Base-by-base conservation (phyloP, 2,329 filamentous ascomycete species). In the Elsinoe fawcettii region DNA sequence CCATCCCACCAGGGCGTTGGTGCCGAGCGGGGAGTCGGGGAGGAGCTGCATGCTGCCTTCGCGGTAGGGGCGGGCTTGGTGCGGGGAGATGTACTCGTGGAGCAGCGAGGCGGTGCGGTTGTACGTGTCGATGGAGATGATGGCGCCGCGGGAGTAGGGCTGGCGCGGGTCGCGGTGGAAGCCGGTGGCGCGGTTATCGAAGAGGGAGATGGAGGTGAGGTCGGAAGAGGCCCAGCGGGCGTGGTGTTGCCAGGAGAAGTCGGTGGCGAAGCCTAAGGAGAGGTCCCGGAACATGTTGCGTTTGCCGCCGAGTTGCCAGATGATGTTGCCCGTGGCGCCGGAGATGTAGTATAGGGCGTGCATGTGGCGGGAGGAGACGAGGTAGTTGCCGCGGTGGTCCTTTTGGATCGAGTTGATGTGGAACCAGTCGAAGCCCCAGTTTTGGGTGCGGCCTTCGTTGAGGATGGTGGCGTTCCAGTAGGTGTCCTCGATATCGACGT, bases 401-500 rank as follows among this genome's bases (percentile, higher is more conserved):
- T 78, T 79, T 60, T 76, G 74, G 54, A 79, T 67, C 46, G 77
- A 77, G 69, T 82, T 81, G 67, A 83, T 75, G 66, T 82, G 79
- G 63, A 73, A 75, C 61, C 66, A 74, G 63, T 75, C 73, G 61
- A 69, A 74, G 0, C 71, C 68, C 14, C 61, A 64, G 55, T 65
- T 63, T 23, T 66, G 61, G 36, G 60, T 61, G 54, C 66, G 66
- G 1, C 71, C 71, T 23, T 74, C 76, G 20, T 73, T 71, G 18
- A 74, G 68, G 49, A 75, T 60, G 62, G 65, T 58, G 60, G 66
- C 65, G 18, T 53, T 39, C 49, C 49, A 53, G 60, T 65, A 66
- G 1, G 63, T 65, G 18, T 65, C 64, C 11, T 62, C 61, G 2
- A 68, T 37, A 8, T 64, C 44, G 59, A 73, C 67, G 59, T 74